Conservation (phyloP, 257 asterid species). For the Oldenlandia corymbosa region DNA sequence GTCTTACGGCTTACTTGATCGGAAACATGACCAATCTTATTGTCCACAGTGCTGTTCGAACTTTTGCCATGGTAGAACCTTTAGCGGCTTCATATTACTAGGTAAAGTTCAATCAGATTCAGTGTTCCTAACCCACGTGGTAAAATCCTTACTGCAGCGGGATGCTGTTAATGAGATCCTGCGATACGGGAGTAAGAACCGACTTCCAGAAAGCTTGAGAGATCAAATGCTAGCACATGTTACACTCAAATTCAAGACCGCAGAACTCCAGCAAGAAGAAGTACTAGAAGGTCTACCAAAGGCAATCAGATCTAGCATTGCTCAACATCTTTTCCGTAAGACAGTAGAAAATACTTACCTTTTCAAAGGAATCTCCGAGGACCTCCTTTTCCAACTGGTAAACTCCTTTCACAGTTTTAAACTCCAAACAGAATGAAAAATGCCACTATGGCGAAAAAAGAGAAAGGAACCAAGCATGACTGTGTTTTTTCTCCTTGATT, state of each 20-base stretch:
- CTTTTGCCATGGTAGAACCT: conserved; percentile 66
- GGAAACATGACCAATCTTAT: conserved; percentile 96
- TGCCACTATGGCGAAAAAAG: no score
- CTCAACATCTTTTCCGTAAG: conserved; percentile 68
- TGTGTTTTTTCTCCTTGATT: conserved; percentile 1
- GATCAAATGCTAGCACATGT: conserved; percentile 89
- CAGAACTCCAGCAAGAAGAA: conserved; percentile 87
- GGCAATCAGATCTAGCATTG: conserved; percentile 89
- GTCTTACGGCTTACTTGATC: conserved; percentile 84
- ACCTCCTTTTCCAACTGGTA: conserved; percentile 83
- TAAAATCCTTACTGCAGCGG: conserved; percentile 48
- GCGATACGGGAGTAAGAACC: conserved; percentile 75
- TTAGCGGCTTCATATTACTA: not conserved
- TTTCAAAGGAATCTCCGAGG: conserved; percentile 73
- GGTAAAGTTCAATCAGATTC: conserved; percentile 7
- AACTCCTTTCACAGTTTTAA: conserved; percentile 8
- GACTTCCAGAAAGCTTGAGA: conserved; percentile 70
- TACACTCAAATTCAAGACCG: conserved; percentile 81
- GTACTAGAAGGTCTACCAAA: conserved; percentile 73
- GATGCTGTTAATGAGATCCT: conserved; percentile 62
- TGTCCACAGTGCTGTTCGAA: conserved; percentile 65
- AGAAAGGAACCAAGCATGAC: not conserved
- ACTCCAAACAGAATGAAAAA: no score
- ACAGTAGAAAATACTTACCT: conserved; percentile 65
- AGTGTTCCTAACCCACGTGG: not conserved